phyloP scores from a whole-genome alignment of 1,284 basidiomycete genomes.

The Fomitopsis pinicola region DNA sequence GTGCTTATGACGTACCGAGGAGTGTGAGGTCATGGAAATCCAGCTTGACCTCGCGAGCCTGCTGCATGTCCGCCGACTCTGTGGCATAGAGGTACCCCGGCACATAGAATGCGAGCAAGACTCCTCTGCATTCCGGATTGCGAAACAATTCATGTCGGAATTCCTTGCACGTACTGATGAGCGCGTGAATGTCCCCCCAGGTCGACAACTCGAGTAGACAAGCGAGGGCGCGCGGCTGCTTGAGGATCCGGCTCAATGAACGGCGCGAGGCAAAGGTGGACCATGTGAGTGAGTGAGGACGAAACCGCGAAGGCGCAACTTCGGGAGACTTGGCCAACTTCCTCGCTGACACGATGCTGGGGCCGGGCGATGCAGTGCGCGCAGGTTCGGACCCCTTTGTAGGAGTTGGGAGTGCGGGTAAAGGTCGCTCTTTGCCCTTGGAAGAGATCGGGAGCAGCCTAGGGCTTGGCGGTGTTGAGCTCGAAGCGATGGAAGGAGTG shows the following conservation, averaged over 20 bases:
- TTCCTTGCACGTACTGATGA: constrained; percentile 45
- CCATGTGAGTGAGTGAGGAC: background rate
- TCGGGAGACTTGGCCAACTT: background rate
- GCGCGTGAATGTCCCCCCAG: constrained; percentile 53
- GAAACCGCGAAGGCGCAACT: background rate
- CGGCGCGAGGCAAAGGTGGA: constrained; percentile 4
- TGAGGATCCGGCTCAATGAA: constrained; percentile 23
- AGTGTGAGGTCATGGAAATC: constrained; percentile 55
- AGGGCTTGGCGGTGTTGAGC: background rate
- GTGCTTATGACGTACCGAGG: constrained; percentile 45
- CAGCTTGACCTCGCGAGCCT: constrained; percentile 44
- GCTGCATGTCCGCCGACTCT: constrained; percentile 33
- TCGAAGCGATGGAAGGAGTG: background rate
- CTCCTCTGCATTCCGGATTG: constrained; percentile 38
- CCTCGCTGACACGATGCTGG: background rate
- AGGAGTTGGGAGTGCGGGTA: background rate
- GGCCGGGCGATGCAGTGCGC: background rate
- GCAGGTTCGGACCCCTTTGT: background rate
- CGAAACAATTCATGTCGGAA: constrained; percentile 40
- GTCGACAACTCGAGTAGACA: constrained; percentile 37
- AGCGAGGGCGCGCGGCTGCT: constrained; percentile 39
- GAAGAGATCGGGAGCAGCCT: background rate
- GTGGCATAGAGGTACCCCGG: constrained; percentile 50
- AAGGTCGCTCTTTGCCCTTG: background rate
- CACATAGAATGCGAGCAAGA: constrained; percentile 55